These are phyloP conservation scores for Ogataea chonburiensis DNA, from an alignment of 805 yeast genomes.

Conservation along the genomic window DNA sequence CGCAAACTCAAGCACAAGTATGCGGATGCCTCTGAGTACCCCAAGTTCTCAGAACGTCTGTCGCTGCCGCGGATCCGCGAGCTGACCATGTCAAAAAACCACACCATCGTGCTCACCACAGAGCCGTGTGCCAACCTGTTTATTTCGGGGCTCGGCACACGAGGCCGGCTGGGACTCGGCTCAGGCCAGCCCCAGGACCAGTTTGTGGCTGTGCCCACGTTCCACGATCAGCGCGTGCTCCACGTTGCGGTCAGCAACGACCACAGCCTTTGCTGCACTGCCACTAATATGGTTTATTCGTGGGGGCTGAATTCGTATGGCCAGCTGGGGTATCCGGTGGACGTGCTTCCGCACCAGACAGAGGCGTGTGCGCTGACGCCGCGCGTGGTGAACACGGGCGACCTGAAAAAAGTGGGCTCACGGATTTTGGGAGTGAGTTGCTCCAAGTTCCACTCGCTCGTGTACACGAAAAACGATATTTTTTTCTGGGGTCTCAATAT, in stretches of 20 bases:
- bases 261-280: constrained; percentile 61
- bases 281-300: constrained; percentile 53
- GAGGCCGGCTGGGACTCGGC: constrained; percentile 71
- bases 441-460: constrained; percentile 70
- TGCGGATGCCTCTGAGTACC: constrained; percentile 22
- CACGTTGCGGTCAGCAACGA: constrained; percentile 57
- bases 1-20: constrained; percentile 24
- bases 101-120: constrained; percentile 57
- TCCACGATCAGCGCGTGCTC: constrained; percentile 34
- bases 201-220: constrained; percentile 42
- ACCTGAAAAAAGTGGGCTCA: constrained; percentile 36
- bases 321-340: constrained; percentile 61
- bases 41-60: constrained; percentile 25
- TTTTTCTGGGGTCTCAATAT: constrained; percentile 76
- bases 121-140: constrained; percentile 46
- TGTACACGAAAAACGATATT: constrained; percentile 47
- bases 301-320: constrained; percentile 77
- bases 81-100: constrained; percentile 60
- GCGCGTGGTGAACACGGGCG: constrained; percentile 40
- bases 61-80: constrained; percentile 46
- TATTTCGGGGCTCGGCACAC: constrained; percentile 64
- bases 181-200: constrained; percentile 40
- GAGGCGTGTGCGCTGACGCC: constrained; percentile 38
- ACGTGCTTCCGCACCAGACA: constrained; percentile 21
- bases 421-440: constrained; percentile 49